Percentiles rank a stretch among this genome's conserved stretches.
phyloP scores from a whole-genome alignment of 176 grass and related monocot species.

The Hyparrhenia diplandra region DNA sequence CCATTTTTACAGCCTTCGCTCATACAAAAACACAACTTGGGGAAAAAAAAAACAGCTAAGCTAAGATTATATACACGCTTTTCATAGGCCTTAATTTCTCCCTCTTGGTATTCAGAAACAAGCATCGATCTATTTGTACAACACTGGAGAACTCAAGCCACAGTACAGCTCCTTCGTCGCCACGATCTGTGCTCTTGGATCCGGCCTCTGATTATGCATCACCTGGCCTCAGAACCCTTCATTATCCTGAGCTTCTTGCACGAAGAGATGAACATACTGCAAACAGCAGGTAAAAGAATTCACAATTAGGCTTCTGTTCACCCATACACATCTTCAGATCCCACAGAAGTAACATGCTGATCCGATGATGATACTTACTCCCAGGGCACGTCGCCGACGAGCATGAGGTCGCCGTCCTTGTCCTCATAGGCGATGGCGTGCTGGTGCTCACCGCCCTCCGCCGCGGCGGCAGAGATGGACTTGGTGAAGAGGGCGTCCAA shows the following conservation, averaged over 20 bases:
- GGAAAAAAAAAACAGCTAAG: background rate
- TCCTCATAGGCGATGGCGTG: constrained; percentile 73
- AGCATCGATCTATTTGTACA: constrained; percentile 36
- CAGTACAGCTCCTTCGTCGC: background rate
- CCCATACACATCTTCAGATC: background rate
- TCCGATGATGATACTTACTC: constrained; percentile 59
- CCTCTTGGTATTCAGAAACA: constrained; percentile 19
- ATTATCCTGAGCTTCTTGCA: constrained; percentile 98
- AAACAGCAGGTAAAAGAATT: background rate
- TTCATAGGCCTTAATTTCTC: background rate
- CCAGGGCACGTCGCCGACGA: constrained; percentile 90
- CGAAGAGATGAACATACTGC: constrained; percentile 82
- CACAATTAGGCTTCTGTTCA: background rate
- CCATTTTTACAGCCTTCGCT: constrained; percentile 16
- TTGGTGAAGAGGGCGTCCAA: constrained; percentile 74
- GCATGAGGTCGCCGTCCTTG: constrained; percentile 93
- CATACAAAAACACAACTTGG: constrained; percentile 23
- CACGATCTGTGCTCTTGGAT: constrained; percentile 1
- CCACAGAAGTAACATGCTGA: background rate
- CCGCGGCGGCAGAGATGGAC: constrained; percentile 25
- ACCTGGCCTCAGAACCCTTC: constrained; percentile 67
- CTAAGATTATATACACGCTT: constrained; percentile 36
- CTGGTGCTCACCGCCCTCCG: constrained; percentile 5
- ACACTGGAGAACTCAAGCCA: constrained; percentile 17
- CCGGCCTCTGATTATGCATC: constrained; percentile 15